Evolutionary conservation across 2,329 filamentous ascomycete genomes (phyloP).

Genomic region (Fusarium irregulare): DNA sequence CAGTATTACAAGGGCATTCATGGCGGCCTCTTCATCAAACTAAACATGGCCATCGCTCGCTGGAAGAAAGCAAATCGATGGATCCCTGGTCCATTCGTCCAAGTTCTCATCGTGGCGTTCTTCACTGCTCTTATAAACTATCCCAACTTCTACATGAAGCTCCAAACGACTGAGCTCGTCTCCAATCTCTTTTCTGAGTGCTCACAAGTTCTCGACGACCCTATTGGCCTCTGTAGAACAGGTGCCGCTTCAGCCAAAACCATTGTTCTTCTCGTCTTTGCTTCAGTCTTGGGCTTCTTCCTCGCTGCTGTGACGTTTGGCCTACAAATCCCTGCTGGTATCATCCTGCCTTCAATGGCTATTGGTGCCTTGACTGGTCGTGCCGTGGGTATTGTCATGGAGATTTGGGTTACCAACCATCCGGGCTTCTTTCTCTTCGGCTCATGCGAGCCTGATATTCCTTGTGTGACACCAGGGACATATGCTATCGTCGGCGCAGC

Average conservation of each 20-base stretch:
- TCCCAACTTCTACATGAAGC: constrained; percentile 95
- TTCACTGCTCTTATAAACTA: constrained; percentile 92
- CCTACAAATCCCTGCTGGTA: constrained; percentile 91
- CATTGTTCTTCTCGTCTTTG: constrained; percentile 84
- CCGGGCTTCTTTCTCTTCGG: constrained; percentile 81
- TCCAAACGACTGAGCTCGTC: constrained; percentile 90
- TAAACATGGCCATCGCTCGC: constrained; percentile 86
- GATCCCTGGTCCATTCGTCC: constrained; percentile 78
- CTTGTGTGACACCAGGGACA: constrained; percentile 92
- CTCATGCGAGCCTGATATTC: constrained; percentile 84
- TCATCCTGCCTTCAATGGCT: constrained; percentile 95
- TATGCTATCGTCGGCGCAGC: constrained; percentile 97
- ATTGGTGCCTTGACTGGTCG: constrained; percentile 92
- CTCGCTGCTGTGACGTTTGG: constrained; percentile 92
- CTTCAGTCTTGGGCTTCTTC: constrained; percentile 84
- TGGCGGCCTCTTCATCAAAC: constrained; percentile 92
- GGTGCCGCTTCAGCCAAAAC: constrained; percentile 85
- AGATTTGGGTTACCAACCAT: constrained; percentile 85
- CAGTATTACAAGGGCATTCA: constrained; percentile 75
- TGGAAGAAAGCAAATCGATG: constrained; percentile 78
- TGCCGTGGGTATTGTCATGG: constrained; percentile 87
- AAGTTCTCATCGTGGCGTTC: constrained; percentile 83
- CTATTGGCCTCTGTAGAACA: constrained; percentile 89
- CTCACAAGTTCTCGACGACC: constrained; percentile 82
- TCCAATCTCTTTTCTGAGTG: constrained; percentile 94